Base-by-base conservation (phyloP, 2,329 filamentous ascomycete species). In the Dactylonectria estremocensis region DNA sequence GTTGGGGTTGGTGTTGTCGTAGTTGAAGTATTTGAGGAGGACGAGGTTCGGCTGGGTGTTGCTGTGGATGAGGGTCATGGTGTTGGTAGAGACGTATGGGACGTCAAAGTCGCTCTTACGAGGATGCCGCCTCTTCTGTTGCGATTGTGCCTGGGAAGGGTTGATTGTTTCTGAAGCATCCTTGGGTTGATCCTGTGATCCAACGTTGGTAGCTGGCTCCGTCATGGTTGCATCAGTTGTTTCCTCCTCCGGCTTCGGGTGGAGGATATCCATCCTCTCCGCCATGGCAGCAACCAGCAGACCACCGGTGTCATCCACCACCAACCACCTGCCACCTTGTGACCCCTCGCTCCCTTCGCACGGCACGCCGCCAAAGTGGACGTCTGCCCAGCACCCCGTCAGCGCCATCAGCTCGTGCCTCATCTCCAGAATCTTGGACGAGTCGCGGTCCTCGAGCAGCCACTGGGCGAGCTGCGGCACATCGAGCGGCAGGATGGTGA, bases 11-110 rank as follows among this genome's bases (percentile, higher is more conserved):
- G 88, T 88, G 72, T 87, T 84, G 81, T 97, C 94, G 82, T 91
- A 98, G 79, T 90, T 90, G 82, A 97, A 98, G 85, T 97, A 97
- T 78, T 93, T 93, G 20, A 99, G 88, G 55, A 96, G 88, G 18
- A 91, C 91, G 66, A 98, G 89, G 79, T 98, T 98, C 2, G 95
- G 93, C 80, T 97, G 95, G 33, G 92, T 89, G 80, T 95, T 94
- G 58, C 91, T 83, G 80, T 97, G 95, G 37, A 97, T 82, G 58
- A 97, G 80, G 1, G 95, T 97, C 70, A 94, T 89, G 67, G 91
- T 95, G 81, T 94, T 97, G 69, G 87, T 90, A 57, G 81, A 84
- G 31, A 90, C 90, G 76, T 88, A 94, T 71, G 92, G 89, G 31
- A 91, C 88, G 63, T 90, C 88, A 55, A 89, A 86, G 69, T 91